Conservation (phyloP, 305 asterid genomes). For the Fraxinus platypoda region DNA sequence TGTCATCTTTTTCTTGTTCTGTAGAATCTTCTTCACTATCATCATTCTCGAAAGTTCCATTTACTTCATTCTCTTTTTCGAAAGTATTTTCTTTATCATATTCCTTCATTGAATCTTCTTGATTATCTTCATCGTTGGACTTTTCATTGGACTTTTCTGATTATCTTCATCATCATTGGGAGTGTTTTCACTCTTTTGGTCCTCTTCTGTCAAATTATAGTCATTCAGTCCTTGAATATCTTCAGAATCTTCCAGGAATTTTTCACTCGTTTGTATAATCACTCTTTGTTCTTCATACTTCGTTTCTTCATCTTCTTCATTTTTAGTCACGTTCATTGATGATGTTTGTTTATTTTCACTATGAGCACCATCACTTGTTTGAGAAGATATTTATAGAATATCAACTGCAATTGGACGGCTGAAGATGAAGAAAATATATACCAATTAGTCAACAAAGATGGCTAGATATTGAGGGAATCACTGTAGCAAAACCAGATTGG, state of each 20-base stretch:
- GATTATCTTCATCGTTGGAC: slow-evolving; percentile 20
- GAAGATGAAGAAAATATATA: too few relatives aligned
- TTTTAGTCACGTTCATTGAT: slow-evolving; percentile 10
- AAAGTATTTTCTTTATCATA: slow-evolving; percentile 6
- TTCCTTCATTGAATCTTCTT: slow-evolving; percentile 14
- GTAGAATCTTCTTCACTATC: slow-evolving; percentile 28
- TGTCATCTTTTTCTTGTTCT: slow-evolving; percentile 29
- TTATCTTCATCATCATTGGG: slow-evolving; percentile 17
- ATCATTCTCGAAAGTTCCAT: slow-evolving; percentile 23
- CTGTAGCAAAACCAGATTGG: too few relatives aligned
- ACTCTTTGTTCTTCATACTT: slow-evolving; percentile 8
- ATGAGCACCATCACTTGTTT: slow-evolving; percentile 19
- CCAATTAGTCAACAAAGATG: too few relatives aligned
- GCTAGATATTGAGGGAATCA: too few relatives aligned
- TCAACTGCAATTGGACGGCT: too few relatives aligned
- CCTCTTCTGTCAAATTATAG: background rate
- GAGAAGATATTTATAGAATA: background rate
- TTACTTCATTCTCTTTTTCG: slow-evolving; percentile 38
- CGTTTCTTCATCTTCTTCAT: slow-evolving; percentile 12
- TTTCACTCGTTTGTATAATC: background rate
- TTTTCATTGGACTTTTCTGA: slow-evolving; percentile 12
- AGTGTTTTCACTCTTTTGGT: background rate
- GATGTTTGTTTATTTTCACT: slow-evolving; percentile 19
- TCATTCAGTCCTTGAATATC: background rate
- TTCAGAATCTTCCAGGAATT: background rate